Evolutionary conservation across 495 filamentous ascomycete species (phyloP), one percentile per base, ranked within the genome.

Genomic region (Penicillium ucsense): DNA sequence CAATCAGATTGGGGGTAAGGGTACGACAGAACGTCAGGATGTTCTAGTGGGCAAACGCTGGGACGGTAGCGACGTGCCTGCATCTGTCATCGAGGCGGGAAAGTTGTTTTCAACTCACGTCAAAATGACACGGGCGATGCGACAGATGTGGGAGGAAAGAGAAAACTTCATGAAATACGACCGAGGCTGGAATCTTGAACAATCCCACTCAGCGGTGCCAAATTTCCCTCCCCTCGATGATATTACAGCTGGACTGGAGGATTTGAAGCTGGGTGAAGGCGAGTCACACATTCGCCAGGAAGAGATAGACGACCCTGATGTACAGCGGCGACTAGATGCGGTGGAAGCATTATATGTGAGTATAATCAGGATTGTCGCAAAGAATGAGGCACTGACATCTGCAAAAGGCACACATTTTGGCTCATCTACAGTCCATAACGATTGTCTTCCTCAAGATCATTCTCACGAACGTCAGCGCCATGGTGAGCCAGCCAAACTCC

Each of bases 61-160:
- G 88, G 84, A 89, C 61, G 91, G 89, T 4, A 85, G 84, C 45
- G 91, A 95, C 56, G 84, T 98, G 5, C 89, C 89, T 32, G 83
- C 84, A 11, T 94, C 88, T 8, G 96, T 98, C 47, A 76, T 94
- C 11, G 92, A 98, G 62, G 92, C 94, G n/a, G 92, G 92, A 5
- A 84, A 86, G 51, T 71, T 98, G 3, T 98, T 98, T 59, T 85
- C 89, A 3, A 84, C 76, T 37, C 77, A 94, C 43, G 89, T 95
- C 56, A 77, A 90, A 50, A 94, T 90, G 76, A 91, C 88, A 0
- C 71, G 94, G 45, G 87, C 88, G 1, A 92, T 92, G 73, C 79
- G 83, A 42, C 94, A 98, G 64, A 70, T 98, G 33, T 98, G 92
- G 92, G 82, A 94, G 54, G 91, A 95, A 63, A 76, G 91, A 35